Evolutionary conservation across 148 eudicot species (phyloP), one percentile per base, ranked within the genome.

Genomic region (Rhododendron ferrugineum): DNA sequence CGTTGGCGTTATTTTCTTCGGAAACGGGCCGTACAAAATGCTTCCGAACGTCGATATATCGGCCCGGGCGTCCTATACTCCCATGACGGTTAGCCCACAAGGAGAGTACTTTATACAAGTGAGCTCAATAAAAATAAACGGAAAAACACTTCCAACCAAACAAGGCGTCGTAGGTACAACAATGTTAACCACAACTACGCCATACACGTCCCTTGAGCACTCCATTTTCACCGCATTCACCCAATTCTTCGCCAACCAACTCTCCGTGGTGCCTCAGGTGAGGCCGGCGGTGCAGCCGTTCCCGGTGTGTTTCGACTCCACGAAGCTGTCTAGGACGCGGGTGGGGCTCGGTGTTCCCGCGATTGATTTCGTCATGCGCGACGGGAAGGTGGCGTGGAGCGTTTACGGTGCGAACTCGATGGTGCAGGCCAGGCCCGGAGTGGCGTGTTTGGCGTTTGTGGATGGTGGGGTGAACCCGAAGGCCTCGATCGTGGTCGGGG

Each of bases 361-460:
- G 68, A 91, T 93, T 20, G 92, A 92, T 46, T 80, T 93, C 7
- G 93, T 89, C 86, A 52, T 93, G 54, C 94, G 85, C 8, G 87
- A 88, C 0, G 10, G 60, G 3, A 81, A 83, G 8, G 86, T 47
- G n/a, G 74, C 85, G 5, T 93, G 96, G 96, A 88, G 89, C 4
- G 83, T 93, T 4, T 80, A 82, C 11, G 92, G 94, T 22, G 76
- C 88, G 13, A 92, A 92, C 72, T 88, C 92, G 3, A 52, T 93
- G 90, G 92, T 93, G 66, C 88, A 89, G 78, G 92, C 92, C 10
- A 62, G 88, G 49, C 89, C 91, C 0, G 93, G 90, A 0, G 90
- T 90, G 74, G 30, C 87, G 28, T 92, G 96, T 62, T 81, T 93
- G 34, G 96, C 92, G 34, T 90, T 93, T 84, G 91, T 91, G 36